A percentile compares a stretch with the other conserved stretches of the same genome.
Conservation (phyloP, 1,284 basidiomycete genomes). For the Austroboletus rostrupii region DNA sequence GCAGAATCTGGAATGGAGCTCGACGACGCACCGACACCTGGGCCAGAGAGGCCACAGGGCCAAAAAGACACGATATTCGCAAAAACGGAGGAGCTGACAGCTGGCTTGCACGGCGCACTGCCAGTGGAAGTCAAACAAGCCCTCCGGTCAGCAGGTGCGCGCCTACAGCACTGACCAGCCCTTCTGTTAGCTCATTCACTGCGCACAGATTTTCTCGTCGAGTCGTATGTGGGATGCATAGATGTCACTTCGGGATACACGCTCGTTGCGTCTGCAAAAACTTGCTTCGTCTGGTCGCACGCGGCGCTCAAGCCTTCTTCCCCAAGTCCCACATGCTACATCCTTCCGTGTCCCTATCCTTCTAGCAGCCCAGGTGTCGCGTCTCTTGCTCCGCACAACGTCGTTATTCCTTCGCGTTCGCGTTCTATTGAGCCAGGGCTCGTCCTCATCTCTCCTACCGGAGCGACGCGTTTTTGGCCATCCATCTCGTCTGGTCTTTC, state of each 20-base stretch:
- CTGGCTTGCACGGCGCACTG: conserved; percentile 65
- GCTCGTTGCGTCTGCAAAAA: conserved; percentile 63
- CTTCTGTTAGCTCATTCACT: background rate
- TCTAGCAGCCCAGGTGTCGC: conserved; percentile 36
- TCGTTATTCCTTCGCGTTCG: conserved; percentile 62
- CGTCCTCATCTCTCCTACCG: conserved; percentile 61
- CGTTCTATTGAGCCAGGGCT: conserved; percentile 68
- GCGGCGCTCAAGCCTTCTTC: conserved; percentile 41
- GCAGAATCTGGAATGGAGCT: conserved; percentile 58
- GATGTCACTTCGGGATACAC: conserved; percentile 71
- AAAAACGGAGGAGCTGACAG: conserved; percentile 66
- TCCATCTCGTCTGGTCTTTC: conserved; percentile 77
- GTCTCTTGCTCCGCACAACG: conserved; percentile 54
- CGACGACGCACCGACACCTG: conserved; percentile 48
- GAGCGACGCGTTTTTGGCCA: conserved; percentile 74
- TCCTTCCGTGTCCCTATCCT: conserved; percentile 61
- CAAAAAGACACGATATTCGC: conserved; percentile 56
- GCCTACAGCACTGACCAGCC: conserved; percentile 1
- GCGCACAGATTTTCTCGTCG: conserved; percentile 58
- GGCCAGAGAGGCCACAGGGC: conserved; percentile 22
- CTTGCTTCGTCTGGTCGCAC: conserved; percentile 82
- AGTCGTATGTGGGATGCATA: conserved; percentile 65
- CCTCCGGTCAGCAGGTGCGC: conserved; percentile 58
- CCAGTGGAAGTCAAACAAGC: conserved; percentile 73
- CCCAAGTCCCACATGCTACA: conserved; percentile 69